Evolutionary conservation across 2,329 filamentous ascomycete genomes (phyloP).

Genomic region (Cryphonectria japonica): DNA sequence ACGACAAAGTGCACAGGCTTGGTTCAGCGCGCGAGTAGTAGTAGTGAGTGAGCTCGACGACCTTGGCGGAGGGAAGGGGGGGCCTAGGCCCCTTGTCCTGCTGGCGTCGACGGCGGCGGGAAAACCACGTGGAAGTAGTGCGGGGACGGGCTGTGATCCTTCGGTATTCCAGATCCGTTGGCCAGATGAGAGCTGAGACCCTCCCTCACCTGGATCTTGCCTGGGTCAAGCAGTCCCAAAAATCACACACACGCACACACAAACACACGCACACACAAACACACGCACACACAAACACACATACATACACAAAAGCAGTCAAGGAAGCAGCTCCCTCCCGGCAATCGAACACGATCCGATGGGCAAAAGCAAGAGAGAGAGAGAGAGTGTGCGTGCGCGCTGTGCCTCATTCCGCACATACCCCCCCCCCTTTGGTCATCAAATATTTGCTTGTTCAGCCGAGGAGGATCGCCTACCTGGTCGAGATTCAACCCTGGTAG

Average conservation of each 20-base stretch:
- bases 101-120: constrained; percentile 8
- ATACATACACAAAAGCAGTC: too few species aligned
- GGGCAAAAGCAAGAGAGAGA: background rate
- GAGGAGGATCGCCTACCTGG: constrained; percentile 12
- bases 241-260: too few species aligned
- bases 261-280: background rate
- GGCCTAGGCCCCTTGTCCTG: background rate
- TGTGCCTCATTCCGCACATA: background rate
- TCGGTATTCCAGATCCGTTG: background rate
- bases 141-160: background rate
- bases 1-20: background rate
- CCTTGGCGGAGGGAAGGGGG: background rate
- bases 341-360: background rate
- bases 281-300: too few species aligned
- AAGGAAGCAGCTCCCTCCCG: too few species aligned
- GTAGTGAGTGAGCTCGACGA: too few species aligned
- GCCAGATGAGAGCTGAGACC: background rate
- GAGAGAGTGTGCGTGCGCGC: background rate
- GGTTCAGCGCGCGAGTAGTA: background rate
- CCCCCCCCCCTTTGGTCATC: too few species aligned
- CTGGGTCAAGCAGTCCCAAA: too few species aligned
- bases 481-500: background rate
- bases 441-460: background rate
- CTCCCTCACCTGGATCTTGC: background rate
- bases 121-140: constrained; percentile 9